phyloP scores from a whole-genome alignment of 2,329 filamentous ascomycete species.

The Colletotrichum australisinense region DNA sequence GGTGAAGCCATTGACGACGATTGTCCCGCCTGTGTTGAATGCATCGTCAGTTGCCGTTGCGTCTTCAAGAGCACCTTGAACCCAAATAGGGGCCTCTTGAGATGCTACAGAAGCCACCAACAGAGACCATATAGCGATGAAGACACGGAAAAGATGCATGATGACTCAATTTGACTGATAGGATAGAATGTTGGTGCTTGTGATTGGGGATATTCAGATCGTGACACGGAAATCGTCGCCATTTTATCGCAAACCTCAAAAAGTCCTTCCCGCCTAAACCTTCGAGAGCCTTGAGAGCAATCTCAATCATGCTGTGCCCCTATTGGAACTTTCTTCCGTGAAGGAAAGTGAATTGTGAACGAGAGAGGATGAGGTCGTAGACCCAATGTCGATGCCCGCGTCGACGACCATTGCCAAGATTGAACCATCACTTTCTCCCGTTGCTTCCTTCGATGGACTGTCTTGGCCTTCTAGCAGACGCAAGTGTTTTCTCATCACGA shows the following conservation, averaged over 20 bases:
- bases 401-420: constrained; percentile 19
- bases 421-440: neutral
- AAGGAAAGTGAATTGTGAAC: no score
- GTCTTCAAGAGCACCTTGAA: constrained; percentile 47
- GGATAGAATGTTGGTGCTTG: neutral
- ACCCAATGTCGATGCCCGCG: neutral
- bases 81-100: constrained; percentile 44
- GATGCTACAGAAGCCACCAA: constrained; percentile 37
- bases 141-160: constrained; percentile 1
- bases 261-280: no score
- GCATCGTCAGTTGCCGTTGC: constrained; percentile 46
- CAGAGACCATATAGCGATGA: neutral
- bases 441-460: neutral
- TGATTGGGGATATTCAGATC: no score
- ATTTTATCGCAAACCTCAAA: no score
- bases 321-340: no score
- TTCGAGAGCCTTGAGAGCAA: no score
- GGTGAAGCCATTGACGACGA: constrained; percentile 56
- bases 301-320: no score
- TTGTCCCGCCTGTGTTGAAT: constrained; percentile 58
- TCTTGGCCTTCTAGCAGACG: no score
- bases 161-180: neutral
- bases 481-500: no score
- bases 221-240: no score
- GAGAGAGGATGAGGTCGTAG: no score